Base-by-base conservation (phyloP, 2,329 filamentous ascomycete species). In the Fusarium virguliforme region DNA sequence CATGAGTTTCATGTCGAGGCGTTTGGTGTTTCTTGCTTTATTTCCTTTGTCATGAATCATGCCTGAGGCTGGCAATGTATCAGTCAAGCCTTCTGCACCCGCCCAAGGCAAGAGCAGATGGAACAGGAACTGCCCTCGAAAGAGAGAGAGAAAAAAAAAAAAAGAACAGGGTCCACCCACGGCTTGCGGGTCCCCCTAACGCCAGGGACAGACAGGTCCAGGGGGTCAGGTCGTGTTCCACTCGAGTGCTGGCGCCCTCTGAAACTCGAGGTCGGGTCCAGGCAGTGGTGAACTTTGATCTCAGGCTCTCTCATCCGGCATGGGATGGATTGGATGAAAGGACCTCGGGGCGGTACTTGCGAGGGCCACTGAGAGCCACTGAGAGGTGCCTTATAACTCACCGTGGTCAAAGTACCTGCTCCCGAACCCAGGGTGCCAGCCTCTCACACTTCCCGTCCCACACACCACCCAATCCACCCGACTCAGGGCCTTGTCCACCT, bases 221-320 rank as follows among this genome's bases (percentile, higher is more conserved):
- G 69, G 70, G 69, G 18, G 18, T 18, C 18, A 18, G 18, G 65
- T 41, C 57, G 48, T 62, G 58, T 58, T 48, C 67, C 57, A 69
- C 57, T 18, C 48, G 18, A 51, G 30, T 62, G 57, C 60, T 72
- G 70, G 65, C 68, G 69, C 70, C 70, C 70, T 72, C 70, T 72
- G 69, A 72, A 72, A 72, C 69, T 64, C 57, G 56, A 60, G 43
- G 43, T 48, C 43, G 15, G 43, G 43, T 48, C 43, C 26, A 30
- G 26, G 6, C n/a, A 26, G 43, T 30, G 26, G 43, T 71, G 64
- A 65, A 59, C 68, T 71, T 38, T 70, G 41, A 50, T 28, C 55
- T 28, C 18, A 18, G 18, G 18, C 18, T 18, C 18, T 18, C 18
- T 18, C 18, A 18, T 18, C 18, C 18, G 18, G 18, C 18, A 18